phyloP scores from a whole-genome alignment of 2,329 filamentous ascomycete species.

The Teratosphaeria nubilosa region DNA sequence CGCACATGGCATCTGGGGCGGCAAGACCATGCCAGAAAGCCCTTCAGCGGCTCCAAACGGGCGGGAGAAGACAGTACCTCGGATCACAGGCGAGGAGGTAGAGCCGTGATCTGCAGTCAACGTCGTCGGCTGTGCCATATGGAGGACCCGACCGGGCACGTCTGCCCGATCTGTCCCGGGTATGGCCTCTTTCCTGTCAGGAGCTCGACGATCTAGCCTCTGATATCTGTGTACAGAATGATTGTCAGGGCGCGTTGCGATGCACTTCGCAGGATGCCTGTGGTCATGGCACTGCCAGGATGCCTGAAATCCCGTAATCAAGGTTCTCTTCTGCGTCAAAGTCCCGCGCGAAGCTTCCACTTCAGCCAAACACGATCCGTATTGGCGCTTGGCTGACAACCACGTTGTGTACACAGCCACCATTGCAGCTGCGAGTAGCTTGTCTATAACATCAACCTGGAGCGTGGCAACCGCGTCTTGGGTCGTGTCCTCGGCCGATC shows the following conservation, averaged over 20 bases:
- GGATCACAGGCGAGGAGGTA: background rate
- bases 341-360: background rate
- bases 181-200: too few relatives aligned
- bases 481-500: too few relatives aligned
- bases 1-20: background rate
- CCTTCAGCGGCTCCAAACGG: background rate
- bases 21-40: background rate
- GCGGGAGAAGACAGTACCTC: background rate
- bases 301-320: background rate
- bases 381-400: background rate
- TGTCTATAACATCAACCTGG: too few relatives aligned
- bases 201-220: too few relatives aligned
- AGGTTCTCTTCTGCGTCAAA: background rate
- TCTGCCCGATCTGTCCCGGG: too few relatives aligned
- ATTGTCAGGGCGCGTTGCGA: too few relatives aligned
- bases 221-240: too few relatives aligned
- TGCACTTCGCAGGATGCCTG: too few relatives aligned
- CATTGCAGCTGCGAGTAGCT: background rate
- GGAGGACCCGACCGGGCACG: too few relatives aligned
- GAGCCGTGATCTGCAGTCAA: background rate
- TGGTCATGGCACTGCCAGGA: too few relatives aligned
- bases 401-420: background rate
- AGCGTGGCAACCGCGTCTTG: too few relatives aligned
- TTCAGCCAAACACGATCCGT: background rate
- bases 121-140: background rate